These are phyloP conservation scores for Amanita rimosa DNA, from an alignment of 768 basidiomycete genomes.

Conservation along the genomic window DNA sequence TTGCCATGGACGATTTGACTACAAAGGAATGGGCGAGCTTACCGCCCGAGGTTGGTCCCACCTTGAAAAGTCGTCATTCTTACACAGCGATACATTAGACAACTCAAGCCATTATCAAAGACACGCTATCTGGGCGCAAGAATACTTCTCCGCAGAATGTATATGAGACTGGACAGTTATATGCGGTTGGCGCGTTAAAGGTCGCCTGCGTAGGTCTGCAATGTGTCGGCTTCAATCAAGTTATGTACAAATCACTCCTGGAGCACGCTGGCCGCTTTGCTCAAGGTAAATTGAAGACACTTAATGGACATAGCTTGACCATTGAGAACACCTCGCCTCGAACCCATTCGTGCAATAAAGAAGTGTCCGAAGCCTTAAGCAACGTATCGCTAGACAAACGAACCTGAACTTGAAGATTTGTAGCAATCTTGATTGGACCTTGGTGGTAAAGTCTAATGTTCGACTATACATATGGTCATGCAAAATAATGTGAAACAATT, in stretches of 20 bases:
- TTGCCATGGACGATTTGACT: conserved; percentile 54
- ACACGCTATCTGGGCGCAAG: conserved; percentile 60
- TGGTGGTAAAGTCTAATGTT: neutral
- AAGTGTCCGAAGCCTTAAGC: neutral
- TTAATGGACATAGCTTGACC: neutral
- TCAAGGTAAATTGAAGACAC: conserved; percentile 4
- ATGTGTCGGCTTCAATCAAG: conserved; percentile 66
- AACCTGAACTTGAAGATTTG: neutral
- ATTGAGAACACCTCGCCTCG: neutral
- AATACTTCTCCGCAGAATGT: conserved; percentile 69
- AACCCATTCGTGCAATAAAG: conserved; percentile 1
- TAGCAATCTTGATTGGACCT: neutral
- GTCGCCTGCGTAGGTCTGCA: conserved; percentile 66
- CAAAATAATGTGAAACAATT: neutral
- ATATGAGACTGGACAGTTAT: conserved; percentile 67
- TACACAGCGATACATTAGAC: conserved; percentile 30
- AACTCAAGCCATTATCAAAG: conserved; percentile 53
- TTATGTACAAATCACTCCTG: conserved; percentile 51
- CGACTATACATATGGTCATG: neutral
- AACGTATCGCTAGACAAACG: neutral
- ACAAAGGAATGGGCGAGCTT: conserved; percentile 61
- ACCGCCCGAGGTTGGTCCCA: conserved; percentile 41
- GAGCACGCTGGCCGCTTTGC: conserved; percentile 45
- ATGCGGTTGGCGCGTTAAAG: conserved; percentile 59
- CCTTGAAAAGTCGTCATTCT: neutral